Evolutionary conservation across 768 basidiomycete genomes (phyloP).

Genomic region (Chalciporus sphaerocephalus): DNA sequence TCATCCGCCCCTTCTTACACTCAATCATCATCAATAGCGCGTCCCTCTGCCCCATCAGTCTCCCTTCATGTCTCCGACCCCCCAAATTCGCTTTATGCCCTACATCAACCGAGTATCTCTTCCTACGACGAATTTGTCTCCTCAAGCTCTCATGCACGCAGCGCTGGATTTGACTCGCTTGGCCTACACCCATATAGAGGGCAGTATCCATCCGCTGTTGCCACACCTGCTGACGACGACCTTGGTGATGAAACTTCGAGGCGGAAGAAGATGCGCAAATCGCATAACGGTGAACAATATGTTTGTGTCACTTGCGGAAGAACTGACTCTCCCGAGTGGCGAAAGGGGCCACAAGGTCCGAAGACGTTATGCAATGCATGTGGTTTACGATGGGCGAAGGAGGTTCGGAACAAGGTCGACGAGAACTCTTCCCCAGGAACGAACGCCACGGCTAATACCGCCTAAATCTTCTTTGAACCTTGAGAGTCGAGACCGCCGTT

Average conservation of each 20-base stretch:
- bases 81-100: slow-evolving; percentile 15
- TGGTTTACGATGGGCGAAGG: slow-evolving; percentile 90
- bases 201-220: slow-evolving; percentile 14
- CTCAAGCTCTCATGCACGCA: slow-evolving; percentile 9
- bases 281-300: slow-evolving; percentile 57
- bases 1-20: slow-evolving; percentile 24
- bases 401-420: slow-evolving; percentile 44
- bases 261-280: slow-evolving; percentile 56
- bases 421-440: slow-evolving; percentile 26
- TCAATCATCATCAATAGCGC: slow-evolving; percentile 27
- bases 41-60: slow-evolving; percentile 19
- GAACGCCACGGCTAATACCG: slow-evolving; percentile 16
- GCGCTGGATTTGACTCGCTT: slow-evolving; percentile 18
- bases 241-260: slow-evolving; percentile 47
- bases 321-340: slow-evolving; percentile 97
- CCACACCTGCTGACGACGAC: slow-evolving; percentile 35
- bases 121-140: slow-evolving; percentile 18
- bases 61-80: slow-evolving; percentile 11
- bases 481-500: no score
- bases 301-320: slow-evolving; percentile 91
- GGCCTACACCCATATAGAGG: slow-evolving; percentile 13
- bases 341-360: slow-evolving; percentile 93
- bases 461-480: slow-evolving; percentile 10
- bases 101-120: slow-evolving; percentile 3
- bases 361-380: slow-evolving; percentile 99